phyloP scores from a whole-genome alignment of 1,284 basidiomycete species.

The Leccinum proliferum region DNA sequence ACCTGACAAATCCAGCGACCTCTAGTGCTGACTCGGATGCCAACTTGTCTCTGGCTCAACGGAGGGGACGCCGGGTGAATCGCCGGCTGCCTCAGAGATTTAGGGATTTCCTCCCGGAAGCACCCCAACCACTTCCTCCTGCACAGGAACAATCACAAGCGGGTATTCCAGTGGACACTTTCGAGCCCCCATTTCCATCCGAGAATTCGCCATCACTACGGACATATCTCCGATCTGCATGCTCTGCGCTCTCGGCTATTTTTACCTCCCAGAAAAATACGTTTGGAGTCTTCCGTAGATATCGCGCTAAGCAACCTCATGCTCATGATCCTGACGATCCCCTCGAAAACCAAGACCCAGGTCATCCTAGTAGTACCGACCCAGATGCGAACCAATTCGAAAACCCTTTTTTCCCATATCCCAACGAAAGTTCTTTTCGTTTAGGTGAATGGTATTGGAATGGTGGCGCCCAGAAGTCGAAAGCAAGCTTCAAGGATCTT shows the following conservation, averaged over 20 bases:
- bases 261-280: too few species aligned
- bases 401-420: neutral
- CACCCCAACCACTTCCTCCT: neutral
- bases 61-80: neutral
- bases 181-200: too few species aligned
- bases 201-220: too few species aligned
- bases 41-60: neutral
- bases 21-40: neutral
- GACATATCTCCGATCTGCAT: too few species aligned
- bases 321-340: neutral
- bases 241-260: too few species aligned
- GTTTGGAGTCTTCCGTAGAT: neutral
- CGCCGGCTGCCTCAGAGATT: neutral
- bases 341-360: neutral
- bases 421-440: neutral
- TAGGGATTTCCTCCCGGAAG: neutral
- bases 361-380: neutral
- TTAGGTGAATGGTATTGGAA: neutral
- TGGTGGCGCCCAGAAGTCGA: neutral
- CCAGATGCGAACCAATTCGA: neutral
- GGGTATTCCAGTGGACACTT: too few species aligned
- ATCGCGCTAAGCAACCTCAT: neutral
- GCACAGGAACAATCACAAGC: neutral
- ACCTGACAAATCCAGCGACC: too few species aligned
- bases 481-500: neutral